Percentiles rank a stretch among this genome's conserved stretches.
Evolutionary conservation across 352 stramenopile species (phyloP).

Genomic region (Pythium scleroteichum): DNA sequence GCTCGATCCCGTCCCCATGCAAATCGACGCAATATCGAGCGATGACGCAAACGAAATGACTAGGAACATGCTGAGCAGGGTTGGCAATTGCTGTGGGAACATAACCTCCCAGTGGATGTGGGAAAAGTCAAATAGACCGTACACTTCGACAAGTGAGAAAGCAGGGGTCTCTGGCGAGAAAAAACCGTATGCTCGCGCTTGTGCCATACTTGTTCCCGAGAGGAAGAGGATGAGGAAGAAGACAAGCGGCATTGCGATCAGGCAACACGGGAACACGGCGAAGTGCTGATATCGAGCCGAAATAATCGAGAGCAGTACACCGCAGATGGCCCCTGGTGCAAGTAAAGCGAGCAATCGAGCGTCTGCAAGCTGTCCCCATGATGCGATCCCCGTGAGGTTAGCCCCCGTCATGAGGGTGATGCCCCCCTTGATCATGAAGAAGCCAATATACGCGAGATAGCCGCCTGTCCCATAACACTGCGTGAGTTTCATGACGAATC

Average conservation of each 20-base stretch:
- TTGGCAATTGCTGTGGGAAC: constrained; percentile 60
- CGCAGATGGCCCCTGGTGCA: constrained; percentile 71
- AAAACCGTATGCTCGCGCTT: constrained; percentile 89
- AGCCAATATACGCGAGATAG: constrained; percentile 97
- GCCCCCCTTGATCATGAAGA: constrained; percentile 94
- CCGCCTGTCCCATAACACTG: constrained; percentile 40
- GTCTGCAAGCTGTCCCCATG: constrained; percentile 70
- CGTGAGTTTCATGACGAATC: background rate
- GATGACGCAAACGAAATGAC: constrained; percentile 94
- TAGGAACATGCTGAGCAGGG: constrained; percentile 92
- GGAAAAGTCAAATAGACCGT: constrained; percentile 71
- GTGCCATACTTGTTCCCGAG: constrained; percentile 70
- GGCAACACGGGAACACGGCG: constrained; percentile 56
- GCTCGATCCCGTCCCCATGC: constrained; percentile 90
- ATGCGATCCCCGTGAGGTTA: constrained; percentile 62
- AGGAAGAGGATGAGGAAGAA: constrained; percentile 90
- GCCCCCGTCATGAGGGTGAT: constrained; percentile 84
- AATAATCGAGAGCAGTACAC: constrained; percentile 69
- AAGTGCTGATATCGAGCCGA: constrained; percentile 71
- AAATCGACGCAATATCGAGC: constrained; percentile 94
- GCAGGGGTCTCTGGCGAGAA: constrained; percentile 45
- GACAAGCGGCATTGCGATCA: constrained; percentile 46
- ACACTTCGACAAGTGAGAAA: constrained; percentile 45
- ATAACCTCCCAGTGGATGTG: constrained; percentile 79
- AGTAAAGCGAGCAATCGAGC: constrained; percentile 66